These are phyloP conservation scores for Chaetomiaceae sp. DNA, from an alignment of 2,329 filamentous ascomycete species.

Conservation along the genomic window DNA sequence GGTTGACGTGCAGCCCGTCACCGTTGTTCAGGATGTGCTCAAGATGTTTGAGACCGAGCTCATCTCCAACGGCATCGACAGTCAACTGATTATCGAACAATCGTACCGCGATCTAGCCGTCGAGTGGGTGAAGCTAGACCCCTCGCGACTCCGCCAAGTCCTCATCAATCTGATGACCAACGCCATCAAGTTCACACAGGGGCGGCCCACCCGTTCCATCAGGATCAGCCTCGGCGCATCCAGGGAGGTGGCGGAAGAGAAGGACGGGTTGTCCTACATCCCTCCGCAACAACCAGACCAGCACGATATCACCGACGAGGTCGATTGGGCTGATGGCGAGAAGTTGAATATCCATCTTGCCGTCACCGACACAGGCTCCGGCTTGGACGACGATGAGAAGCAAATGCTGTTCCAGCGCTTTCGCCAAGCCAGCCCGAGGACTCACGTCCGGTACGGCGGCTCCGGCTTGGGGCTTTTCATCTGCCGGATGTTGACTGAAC, in stretches of 20 bases:
- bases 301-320: conserved; percentile 42
- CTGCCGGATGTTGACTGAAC: conserved; percentile 65
- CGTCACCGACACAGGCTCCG: conserved; percentile 65
- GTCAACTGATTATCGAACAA: conserved; percentile 62
- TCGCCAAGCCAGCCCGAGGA: conserved; percentile 67
- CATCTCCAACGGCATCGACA: conserved; percentile 62
- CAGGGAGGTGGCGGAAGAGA: conserved; percentile 38
- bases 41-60: conserved; percentile 78
- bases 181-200: conserved; percentile 59
- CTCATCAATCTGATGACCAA: conserved; percentile 70
- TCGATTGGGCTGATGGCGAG: conserved; percentile 67
- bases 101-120: conserved; percentile 59
- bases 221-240: conserved; percentile 61
- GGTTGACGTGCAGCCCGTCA: conserved; percentile 59
- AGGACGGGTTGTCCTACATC: conserved; percentile 39
- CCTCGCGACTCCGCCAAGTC: conserved; percentile 66
- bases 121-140: conserved; percentile 69
- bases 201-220: conserved; percentile 53
- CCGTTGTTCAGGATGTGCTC: conserved; percentile 57
- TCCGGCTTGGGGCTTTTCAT: conserved; percentile 74
- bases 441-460: conserved; percentile 72
- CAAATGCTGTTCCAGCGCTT: conserved; percentile 72
- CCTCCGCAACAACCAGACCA: conserved; percentile 38
- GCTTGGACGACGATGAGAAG: conserved; percentile 63
- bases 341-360: conserved; percentile 67